Percentiles rank a stretch among this genome's conserved stretches.
Evolutionary conservation across 139 green algal species (phyloP).

Genomic region (Trebouxia sp.): DNA sequence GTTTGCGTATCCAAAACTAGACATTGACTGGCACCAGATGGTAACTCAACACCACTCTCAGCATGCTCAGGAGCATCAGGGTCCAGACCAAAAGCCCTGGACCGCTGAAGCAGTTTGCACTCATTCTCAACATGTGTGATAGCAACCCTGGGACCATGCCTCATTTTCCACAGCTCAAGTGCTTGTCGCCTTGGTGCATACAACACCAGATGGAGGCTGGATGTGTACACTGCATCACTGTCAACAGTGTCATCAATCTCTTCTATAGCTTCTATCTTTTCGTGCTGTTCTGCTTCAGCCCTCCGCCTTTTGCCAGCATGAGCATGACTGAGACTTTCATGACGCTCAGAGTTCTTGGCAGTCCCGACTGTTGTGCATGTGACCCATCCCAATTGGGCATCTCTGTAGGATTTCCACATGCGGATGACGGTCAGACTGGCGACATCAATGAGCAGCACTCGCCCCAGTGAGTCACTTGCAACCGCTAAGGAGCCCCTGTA

Average conservation of each 20-base stretch:
- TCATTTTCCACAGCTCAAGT: background rate
- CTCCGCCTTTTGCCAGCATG: background rate
- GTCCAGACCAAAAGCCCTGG: background rate
- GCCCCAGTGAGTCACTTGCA: constrained; percentile 62
- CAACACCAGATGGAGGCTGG: background rate
- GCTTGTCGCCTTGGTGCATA: background rate
- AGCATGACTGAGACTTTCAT: background rate
- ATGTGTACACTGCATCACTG: background rate
- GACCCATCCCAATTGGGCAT: constrained; percentile 68
- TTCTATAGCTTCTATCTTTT: background rate
- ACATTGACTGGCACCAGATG: background rate
- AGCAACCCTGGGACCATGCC: background rate
- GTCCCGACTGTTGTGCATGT: constrained; percentile 24
- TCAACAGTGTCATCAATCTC: background rate
- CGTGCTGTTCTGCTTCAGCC: background rate
- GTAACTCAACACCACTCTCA: background rate
- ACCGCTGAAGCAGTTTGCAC: background rate
- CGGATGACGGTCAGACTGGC: constrained; percentile 42
- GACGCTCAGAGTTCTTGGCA: background rate
- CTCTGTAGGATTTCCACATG: constrained; percentile 70
- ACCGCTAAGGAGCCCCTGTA: constrained; percentile 46
- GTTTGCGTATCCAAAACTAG: background rate
- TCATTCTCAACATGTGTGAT: background rate
- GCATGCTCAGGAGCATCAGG: background rate
- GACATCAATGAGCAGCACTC: constrained; percentile 63